These are phyloP conservation scores for Ceratocystis diversiconidia DNA, from an alignment of 2,329 filamentous ascomycete species.

Conservation along the genomic window DNA sequence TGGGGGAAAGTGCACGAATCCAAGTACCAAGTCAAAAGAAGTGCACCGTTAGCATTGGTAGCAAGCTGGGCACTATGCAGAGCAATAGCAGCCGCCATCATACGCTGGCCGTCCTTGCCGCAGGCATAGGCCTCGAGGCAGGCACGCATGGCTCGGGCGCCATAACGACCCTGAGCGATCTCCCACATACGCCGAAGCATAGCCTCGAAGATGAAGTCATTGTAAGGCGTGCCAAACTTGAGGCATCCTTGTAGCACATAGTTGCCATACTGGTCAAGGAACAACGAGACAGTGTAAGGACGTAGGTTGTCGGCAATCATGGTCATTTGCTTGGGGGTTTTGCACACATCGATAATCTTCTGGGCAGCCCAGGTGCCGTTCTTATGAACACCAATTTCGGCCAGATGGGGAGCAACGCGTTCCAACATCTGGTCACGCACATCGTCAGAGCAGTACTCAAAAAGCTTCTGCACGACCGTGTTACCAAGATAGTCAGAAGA, in stretches of 20 bases:
- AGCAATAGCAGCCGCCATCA: slow-evolving; percentile 90
- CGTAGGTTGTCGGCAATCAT: slow-evolving; percentile 73
- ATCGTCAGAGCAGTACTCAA: slow-evolving; percentile 85
- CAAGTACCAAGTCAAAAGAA: slow-evolving; percentile 92
- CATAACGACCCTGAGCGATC: slow-evolving; percentile 80
- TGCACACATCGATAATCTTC: slow-evolving; percentile 96
- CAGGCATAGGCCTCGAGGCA: slow-evolving; percentile 93
- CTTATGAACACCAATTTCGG: slow-evolving; percentile 96
- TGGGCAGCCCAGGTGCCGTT: slow-evolving; percentile 98
- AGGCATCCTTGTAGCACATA: slow-evolving; percentile 95
- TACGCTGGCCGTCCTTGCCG: slow-evolving; percentile 86
- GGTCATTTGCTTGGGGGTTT: slow-evolving; percentile 66
- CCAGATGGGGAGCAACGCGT: slow-evolving; percentile 79
- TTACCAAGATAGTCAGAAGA: slow-evolving; percentile 95
- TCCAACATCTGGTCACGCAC: slow-evolving; percentile 83
- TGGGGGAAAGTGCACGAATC: slow-evolving; percentile 94
- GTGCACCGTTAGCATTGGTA: slow-evolving; percentile 86
- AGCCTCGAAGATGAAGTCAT: slow-evolving; percentile 94
- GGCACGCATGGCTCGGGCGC: slow-evolving; percentile 88
- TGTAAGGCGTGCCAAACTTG: slow-evolving; percentile 76
- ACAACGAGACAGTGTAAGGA: slow-evolving; percentile 77
- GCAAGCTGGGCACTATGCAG: slow-evolving; percentile 91
- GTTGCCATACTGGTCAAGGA: slow-evolving; percentile 96
- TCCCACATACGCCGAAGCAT: slow-evolving; percentile 95
- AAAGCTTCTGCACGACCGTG: slow-evolving; percentile 98